Evolutionary conservation across 1,284 basidiomycete species (phyloP).

Genomic region (Cryptococcus wingfieldii): DNA sequence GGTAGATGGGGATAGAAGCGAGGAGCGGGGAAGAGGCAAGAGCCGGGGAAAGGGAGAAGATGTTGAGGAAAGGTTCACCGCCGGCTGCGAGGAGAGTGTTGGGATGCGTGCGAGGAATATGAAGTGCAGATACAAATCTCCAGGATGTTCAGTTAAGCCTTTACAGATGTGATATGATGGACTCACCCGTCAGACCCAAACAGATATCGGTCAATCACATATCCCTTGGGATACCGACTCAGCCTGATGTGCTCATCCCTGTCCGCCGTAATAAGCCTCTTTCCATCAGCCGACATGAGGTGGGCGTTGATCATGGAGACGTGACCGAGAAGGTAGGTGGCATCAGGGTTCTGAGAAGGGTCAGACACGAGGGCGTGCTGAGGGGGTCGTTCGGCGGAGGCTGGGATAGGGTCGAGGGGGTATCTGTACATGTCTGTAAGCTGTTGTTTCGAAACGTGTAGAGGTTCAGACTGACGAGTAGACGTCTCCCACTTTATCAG

Average conservation of each 20-base stretch:
- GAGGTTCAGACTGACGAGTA: constrained; percentile 20
- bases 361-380: constrained; percentile 63
- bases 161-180: not conserved
- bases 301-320: constrained; percentile 74
- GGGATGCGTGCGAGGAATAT: constrained; percentile 58
- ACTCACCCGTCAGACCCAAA: constrained; percentile 75
- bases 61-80: constrained; percentile 70
- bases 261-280: constrained; percentile 77
- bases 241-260: constrained; percentile 88
- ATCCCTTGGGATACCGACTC: constrained; percentile 80
- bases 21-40: constrained; percentile 62
- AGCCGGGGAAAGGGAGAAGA: constrained; percentile 58
- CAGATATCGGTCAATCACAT: constrained; percentile 76
- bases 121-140: constrained; percentile 77
- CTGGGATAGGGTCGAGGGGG: constrained; percentile 53
- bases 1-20: constrained; percentile 57
- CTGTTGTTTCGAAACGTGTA: not conserved
- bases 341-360: constrained; percentile 58
- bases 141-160: not conserved
- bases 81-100: constrained; percentile 70
- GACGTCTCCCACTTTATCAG: constrained; percentile 46
- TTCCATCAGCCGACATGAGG: constrained; percentile 62
- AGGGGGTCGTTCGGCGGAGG: constrained; percentile 33
- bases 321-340: constrained; percentile 71
- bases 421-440: constrained; percentile 22